phyloP scores from a whole-genome alignment of 768 basidiomycete species.

The Lactarius psammicola region DNA sequence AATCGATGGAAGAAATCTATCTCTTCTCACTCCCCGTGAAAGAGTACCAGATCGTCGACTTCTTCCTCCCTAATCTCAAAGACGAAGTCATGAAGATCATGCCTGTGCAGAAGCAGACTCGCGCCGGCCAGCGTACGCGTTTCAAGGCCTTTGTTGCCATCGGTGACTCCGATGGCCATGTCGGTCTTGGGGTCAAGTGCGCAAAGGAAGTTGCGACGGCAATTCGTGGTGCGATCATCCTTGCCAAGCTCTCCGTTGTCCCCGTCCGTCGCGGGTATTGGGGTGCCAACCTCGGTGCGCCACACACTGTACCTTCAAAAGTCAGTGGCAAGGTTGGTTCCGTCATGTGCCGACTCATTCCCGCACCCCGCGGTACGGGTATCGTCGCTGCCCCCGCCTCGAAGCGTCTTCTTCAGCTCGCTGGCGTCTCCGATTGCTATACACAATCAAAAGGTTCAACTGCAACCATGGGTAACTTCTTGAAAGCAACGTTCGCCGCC shows the following conservation, averaged over 20 bases:
- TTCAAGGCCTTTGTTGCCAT: constrained; percentile 99
- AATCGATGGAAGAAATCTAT: constrained; percentile 99
- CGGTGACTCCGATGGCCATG: constrained; percentile 97
- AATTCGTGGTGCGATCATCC: constrained; percentile 98
- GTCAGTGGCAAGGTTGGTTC: constrained; percentile 98
- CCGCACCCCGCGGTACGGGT: constrained; percentile 97
- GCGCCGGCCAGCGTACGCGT: constrained; percentile 97
- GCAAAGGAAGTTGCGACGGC: constrained; percentile 99
- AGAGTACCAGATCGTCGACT: constrained; percentile 99
- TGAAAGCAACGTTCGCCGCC: constrained; percentile 94
- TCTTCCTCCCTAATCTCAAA: constrained; percentile 98
- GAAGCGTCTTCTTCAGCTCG: constrained; percentile 94
- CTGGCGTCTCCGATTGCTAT: constrained; percentile 97
- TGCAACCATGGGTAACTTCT: constrained; percentile 98
- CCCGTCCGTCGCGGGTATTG: constrained; percentile 99
- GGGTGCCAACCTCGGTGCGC: constrained; percentile 98
- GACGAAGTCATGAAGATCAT: constrained; percentile 99
- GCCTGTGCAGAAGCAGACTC: constrained; percentile 99
- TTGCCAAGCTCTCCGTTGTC: constrained; percentile 96
- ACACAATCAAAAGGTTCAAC: constrained; percentile 98
- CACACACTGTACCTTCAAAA: constrained; percentile 98
- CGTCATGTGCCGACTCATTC: constrained; percentile 98
- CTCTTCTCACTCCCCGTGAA: constrained; percentile 99
- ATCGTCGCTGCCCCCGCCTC: constrained; percentile 98
- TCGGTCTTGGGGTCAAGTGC: constrained; percentile 99